Evolutionary conservation across 495 filamentous ascomycete genomes (phyloP), one percentile per base, ranked within the genome.

Genomic region (Penicilliopsis zonata): DNA sequence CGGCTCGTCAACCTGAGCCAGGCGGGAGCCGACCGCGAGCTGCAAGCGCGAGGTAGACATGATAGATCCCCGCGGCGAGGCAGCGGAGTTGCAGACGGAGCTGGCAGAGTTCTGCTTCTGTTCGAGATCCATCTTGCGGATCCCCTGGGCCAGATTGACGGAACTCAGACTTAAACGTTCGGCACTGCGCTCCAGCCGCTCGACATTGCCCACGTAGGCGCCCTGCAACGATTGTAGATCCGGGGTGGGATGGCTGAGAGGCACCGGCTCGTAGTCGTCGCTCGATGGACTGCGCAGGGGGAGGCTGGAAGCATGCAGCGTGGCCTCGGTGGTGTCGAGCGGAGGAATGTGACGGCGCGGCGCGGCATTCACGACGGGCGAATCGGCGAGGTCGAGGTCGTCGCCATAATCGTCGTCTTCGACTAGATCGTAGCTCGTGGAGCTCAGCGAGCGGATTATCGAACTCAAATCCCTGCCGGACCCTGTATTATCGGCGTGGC

Each of bases 151-250:
- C 46, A 94, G 80, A 42, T 77, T 67, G 10, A 78, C 77, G n/a
- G 76, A 80, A 25, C 74, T 79, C 49, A 74, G 72, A 45, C 80
- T 86, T 47, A 94, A 61, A 22, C 78, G 70, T 57, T 92, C 86
- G 15, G 86, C 86, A 25, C 76, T 82, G 39, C 76, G 70, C 47
- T 94, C 86, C 40, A 94, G 62, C 26, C 80, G 72, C 50, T 86
- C 80, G 36, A 93, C 77, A 63, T 87, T 88, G 48, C 70, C 68
- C 13, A 75, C 56, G 46, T 80, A 83, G 18, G 79, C 79, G 15
- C 79, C 78, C 44, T 83, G 79, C 26, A 82, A 58, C 13, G 76
- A 72, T 46, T 80, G 77, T 22, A 80, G 57, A 54, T 86, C 83
- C 13, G 83, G 82, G 3, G 69, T 79, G 13, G 84, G 84, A 51